Evolutionary conservation across 2,329 filamentous ascomycete species (phyloP), one percentile per base, ranked within the genome.

Genomic region (Alternaria hordeiaustralica): DNA sequence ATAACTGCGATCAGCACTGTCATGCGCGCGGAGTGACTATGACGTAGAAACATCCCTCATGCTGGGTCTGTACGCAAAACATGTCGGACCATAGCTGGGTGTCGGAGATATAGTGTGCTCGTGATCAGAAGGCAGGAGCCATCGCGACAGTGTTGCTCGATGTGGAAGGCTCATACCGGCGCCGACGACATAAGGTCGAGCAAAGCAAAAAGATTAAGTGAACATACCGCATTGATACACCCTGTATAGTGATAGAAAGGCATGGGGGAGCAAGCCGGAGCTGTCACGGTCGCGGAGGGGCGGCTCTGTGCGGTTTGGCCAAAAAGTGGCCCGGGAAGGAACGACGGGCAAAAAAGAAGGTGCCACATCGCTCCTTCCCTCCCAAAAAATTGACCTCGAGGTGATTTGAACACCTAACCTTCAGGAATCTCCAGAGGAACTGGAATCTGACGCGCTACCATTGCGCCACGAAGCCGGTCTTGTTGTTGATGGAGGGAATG

Each of bases 371-470:
- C 33, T 36, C 33, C 33, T 36, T 36, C 33, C 33, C 33, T n/a
- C 15, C 33, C 33, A 36, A 36, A 41, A 41, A 41, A 41, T 18
- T 41, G 61, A 63, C 61, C 61, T 63, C 61, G 57, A 63, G 61
- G 61, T 58, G 61, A 63, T 63, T 63, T 63, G 61, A 63, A 63
- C 61, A 58, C 61, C 61, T 63, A 63, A 60, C 61, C 61, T 63
- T 63, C 61, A 63, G 61, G 61, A 60, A 23, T 21, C 61, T 63
- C 61, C 61, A 63, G 61, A 51, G 51, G 12, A 60, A 63, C 61
- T 63, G 61, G 61, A 63, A 63, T 63, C 61, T 63, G 61, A 63
- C 61, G 61, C 61, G 61, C 61, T 63, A 63, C 61, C 61, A 63
- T 63, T 63, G 61, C 61, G 61, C 61, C 61, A 63, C 57, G 61